Base-by-base conservation (phyloP, 805 yeast genomes). In the Metschnikowia koreensis region DNA sequence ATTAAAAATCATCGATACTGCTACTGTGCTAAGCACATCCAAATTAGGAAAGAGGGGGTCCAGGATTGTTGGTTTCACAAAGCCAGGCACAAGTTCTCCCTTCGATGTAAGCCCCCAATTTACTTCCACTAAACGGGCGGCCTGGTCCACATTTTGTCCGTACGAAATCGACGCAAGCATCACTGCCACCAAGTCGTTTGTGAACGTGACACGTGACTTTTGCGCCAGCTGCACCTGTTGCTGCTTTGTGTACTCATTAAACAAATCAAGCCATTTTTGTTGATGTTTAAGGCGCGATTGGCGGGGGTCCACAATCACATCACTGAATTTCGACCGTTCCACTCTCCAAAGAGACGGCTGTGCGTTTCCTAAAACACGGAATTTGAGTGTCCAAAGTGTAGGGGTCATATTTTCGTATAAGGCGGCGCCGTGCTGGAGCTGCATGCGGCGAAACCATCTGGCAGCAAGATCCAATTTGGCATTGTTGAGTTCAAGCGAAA, bases 381-480 rank as follows among this genome's bases (percentile, higher is more conserved):
- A 65, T 52, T 63, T 64, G 41, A 68, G 62, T 6, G 61, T 58
- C 79, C 79, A 75, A 62, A 75, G 57, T 17, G 53, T 52, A 12
- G 56, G 59, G 6, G 75, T 66, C 72, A 70, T 67, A 39, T 51
- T 47, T 17, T 56, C 52, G 28, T 44, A 37, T 28, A 49, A 38
- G 11, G 41, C 26, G 15, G 46, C 43, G 8, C 52, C 49, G 22
- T 40, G n/a, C 10, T 57, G 61, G 49, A 42, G 66, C 46, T 71
- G 70, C 52, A 73, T 66, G 44, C 65, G 59, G 45, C 60, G 65
- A 51, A 72, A 70, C 77, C 78, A 74, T 47, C 62, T 63, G 4
- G 70, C 61, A 3, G 75, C 77, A 56, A 74, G 64, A 58, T 74
- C 79, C 38, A 68, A 53, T 51, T 73, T 74, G n/a, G 52, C 54